Evolutionary conservation across 805 yeast species (phyloP), one percentile per base, ranked within the genome.

Genomic region (Helenozyma baotianmanensis): DNA sequence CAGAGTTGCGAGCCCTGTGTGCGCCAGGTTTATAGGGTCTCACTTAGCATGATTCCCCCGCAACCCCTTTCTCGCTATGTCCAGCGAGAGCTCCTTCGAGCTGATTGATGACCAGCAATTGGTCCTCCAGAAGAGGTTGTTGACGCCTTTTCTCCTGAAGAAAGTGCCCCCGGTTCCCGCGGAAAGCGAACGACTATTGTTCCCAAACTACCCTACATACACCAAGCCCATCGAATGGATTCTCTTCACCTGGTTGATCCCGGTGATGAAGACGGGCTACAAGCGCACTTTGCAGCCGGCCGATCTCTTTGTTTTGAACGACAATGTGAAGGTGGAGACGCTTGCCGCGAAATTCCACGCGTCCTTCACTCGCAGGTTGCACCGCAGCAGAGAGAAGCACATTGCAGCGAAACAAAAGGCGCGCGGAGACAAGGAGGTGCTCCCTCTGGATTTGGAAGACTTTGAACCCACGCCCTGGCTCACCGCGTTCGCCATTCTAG

Each of bases 201-300:
- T 19, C 9, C 34, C 38, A 2, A 23, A 25, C 2, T 27, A 15
- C 14, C 34, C 38, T 2, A 21, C 22, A 2, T 30, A 15, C 14
- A 34, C 40, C 11, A 45, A 38, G 23, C 36, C 43, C 9, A 10
- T 45, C 12, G 35, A 39, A 24, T 32, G 38, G 36, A 21, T 43
- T 6, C 43, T 47, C 33, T 47, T 48, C 28, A 42, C 42, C 40
- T 50, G 55, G 53, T 23, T 50, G 7, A 11, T 37, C 4, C 55
- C 55, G 1, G 31, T 50, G n/a, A 18, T 47, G 36, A 31, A 25
- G 9, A 35, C 32, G 4, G 55, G 55, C 2, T 50, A 50, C 30
- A 42, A 38, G 26, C 33, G 55, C 11, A 50, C 53, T 2, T 31
- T 50, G 16, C 36, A 32, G 15, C 44, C 43, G 8, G 33, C 36